Evolutionary conservation across 768 basidiomycete genomes (phyloP), one percentile per base, ranked within the genome.

Genomic region (Fistulinella prunicolor): DNA sequence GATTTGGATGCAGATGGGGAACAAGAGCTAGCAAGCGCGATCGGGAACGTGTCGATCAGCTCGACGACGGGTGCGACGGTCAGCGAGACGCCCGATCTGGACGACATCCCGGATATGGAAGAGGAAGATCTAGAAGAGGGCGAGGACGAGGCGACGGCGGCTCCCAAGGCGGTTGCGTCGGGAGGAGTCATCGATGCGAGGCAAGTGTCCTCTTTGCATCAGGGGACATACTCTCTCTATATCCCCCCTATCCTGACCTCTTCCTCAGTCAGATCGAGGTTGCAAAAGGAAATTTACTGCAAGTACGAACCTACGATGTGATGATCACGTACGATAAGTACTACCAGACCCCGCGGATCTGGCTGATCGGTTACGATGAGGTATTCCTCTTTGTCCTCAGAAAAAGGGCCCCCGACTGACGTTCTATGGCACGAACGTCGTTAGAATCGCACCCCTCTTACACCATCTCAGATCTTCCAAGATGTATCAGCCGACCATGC

Each of bases 311-410:
- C 10, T 99, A 99, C 74, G 96, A 99, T 67, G 94, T 97, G 61
- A 91, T 96, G 87, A 98, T 99, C 75, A 92, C 91, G 40, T 99
- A 98, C 68, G 96, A 99, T 80, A 99, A 98, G 74, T 95, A 94
- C 70, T 98, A 99, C 70, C 96, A 98, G 69, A 97, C 94, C 12
- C 96, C 96, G 20, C 83, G 95, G 57, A 88, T 97, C 65, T 99
- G 96, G 96, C 72, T 99, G 50, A 81, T 94, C 55, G 96, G 96
- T 17, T 97, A 97, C 64, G 94, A 97, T 64, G 96, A 98, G 82
- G 93, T 89, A 53, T 34, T n/a, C 0, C 13, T 16, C 20, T 4
- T 44, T 55, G 40, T 43, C 20, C 7, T 37, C 20, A 26, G 47
- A 39, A 42, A 32, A 30, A 40, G 42, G n/a, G n/a, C n/a, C n/a